These are phyloP conservation scores for Micractinium sp. DNA, from an alignment of 139 green algal genomes.

Conservation along the genomic window DNA sequence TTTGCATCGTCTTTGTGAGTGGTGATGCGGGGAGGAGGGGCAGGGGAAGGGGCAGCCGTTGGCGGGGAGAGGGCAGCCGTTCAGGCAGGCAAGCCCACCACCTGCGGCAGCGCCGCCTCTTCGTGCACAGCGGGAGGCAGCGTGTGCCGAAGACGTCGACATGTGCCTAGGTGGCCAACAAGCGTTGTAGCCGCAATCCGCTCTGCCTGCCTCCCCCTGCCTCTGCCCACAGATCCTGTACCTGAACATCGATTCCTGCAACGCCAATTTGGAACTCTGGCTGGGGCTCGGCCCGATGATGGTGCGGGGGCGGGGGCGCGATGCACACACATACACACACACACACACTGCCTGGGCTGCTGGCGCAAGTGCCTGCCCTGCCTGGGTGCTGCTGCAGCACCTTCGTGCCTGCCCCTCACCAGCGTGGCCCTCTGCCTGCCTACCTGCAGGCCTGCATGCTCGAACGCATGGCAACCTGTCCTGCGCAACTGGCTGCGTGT, in stretches of 20 bases:
- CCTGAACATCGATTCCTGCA: not conserved
- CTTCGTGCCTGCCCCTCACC: not conserved
- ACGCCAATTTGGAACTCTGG: constrained; percentile 9
- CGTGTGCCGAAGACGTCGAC: too few relatives aligned
- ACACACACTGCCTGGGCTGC: not conserved
- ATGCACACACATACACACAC: not conserved
- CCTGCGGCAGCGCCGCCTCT: too few relatives aligned
- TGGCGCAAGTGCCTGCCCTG: not conserved
- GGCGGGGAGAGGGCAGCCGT: too few relatives aligned
- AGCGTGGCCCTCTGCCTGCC: not conserved
- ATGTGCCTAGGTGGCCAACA: not conserved
- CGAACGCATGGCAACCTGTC: not conserved
- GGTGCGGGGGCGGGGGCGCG: not conserved
- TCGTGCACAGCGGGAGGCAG: too few relatives aligned
- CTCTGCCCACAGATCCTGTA: not conserved
- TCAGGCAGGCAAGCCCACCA: too few relatives aligned
- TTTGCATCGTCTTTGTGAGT: not conserved
- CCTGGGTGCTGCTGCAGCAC: not conserved
- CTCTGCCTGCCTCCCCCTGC: not conserved
- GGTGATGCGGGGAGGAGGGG: not conserved
- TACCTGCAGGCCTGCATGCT: not conserved
- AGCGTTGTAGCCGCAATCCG: not conserved
- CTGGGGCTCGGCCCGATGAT: not conserved
- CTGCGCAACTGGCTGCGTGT: not conserved
- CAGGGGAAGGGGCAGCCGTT: too few relatives aligned